These are phyloP conservation scores for Clavariopsis aquatica DNA, from an alignment of 495 filamentous ascomycete genomes.

Conservation along the genomic window DNA sequence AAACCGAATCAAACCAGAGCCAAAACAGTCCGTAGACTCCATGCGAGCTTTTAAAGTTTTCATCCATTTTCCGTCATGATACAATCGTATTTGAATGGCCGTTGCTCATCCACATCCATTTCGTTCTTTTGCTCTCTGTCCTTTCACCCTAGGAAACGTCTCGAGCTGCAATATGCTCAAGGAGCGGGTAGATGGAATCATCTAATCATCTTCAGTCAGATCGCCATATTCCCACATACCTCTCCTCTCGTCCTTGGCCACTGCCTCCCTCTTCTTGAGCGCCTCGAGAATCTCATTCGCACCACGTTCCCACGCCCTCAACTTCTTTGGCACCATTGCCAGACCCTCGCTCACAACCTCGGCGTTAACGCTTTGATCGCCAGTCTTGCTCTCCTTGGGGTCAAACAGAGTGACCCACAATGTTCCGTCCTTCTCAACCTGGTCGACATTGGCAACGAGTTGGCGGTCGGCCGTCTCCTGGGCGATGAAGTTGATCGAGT, in stretches of 20 bases:
- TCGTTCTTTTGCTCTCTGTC: background rate
- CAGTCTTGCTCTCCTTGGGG: slow-evolving; percentile 56
- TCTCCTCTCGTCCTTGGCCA: slow-evolving; percentile 72
- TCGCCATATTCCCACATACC: slow-evolving; percentile 99
- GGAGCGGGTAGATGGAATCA: background rate
- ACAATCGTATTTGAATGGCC: background rate
- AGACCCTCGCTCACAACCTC: slow-evolving; percentile 80
- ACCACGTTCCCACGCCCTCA: slow-evolving; percentile 84
- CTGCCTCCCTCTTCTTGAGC: slow-evolving; percentile 66
- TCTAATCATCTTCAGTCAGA: slow-evolving; percentile 75
- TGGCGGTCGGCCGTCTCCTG: slow-evolving; percentile 65
- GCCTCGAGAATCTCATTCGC: slow-evolving; percentile 67
- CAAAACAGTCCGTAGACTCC: too few species aligned
- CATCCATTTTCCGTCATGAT: too few species aligned
- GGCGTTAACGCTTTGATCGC: slow-evolving; percentile 79
- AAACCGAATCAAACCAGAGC: too few species aligned
- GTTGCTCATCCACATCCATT: background rate
- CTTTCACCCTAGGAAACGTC: background rate
- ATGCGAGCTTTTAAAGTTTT: too few species aligned
- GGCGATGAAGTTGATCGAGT: slow-evolving; percentile 70
- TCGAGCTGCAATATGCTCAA: background rate
- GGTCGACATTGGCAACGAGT: slow-evolving; percentile 89
- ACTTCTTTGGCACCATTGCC: slow-evolving; percentile 84
- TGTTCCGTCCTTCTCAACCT: slow-evolving; percentile 66
- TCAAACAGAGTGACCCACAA: slow-evolving; percentile 87